Evolutionary conservation across 2,329 filamentous ascomycete genomes (phyloP).

Genomic region (Penicillium sp.): DNA sequence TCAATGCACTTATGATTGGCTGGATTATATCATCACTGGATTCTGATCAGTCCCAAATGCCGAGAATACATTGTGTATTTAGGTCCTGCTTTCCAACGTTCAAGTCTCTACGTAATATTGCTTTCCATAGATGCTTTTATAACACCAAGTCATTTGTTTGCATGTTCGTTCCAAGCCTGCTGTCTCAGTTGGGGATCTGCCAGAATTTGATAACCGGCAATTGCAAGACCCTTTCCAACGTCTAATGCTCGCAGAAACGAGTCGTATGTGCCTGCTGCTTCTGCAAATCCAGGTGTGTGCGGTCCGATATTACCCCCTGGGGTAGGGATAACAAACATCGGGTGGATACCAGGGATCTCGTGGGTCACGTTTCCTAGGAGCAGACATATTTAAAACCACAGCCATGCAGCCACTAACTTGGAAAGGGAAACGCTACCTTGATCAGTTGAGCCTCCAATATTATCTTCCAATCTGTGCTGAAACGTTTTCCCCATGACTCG

Average conservation of each 20-base stretch:
- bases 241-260: background rate
- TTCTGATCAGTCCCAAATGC: background rate
- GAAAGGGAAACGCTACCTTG: background rate
- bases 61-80: background rate
- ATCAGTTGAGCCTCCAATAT: background rate
- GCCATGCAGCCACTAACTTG: background rate
- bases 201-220: background rate
- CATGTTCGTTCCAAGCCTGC: background rate
- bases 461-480: background rate
- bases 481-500: background rate
- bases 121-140: background rate
- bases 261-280: slow-evolving; percentile 2
- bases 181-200: background rate
- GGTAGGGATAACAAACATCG: slow-evolving; percentile 3
- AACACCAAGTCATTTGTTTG: background rate
- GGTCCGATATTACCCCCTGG: background rate
- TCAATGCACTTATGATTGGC: background rate
- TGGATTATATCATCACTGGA: background rate
- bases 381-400: background rate
- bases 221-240: slow-evolving; percentile 2
- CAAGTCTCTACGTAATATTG: background rate
- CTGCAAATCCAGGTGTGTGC: background rate
- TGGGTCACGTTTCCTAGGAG: slow-evolving; percentile 4
- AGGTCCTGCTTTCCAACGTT: background rate
- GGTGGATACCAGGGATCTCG: slow-evolving; percentile 1